Evolutionary conservation across 2,329 filamentous ascomycete species (phyloP), one percentile per base, ranked within the genome.

Genomic region (Beauveria rudraprayagi): DNA sequence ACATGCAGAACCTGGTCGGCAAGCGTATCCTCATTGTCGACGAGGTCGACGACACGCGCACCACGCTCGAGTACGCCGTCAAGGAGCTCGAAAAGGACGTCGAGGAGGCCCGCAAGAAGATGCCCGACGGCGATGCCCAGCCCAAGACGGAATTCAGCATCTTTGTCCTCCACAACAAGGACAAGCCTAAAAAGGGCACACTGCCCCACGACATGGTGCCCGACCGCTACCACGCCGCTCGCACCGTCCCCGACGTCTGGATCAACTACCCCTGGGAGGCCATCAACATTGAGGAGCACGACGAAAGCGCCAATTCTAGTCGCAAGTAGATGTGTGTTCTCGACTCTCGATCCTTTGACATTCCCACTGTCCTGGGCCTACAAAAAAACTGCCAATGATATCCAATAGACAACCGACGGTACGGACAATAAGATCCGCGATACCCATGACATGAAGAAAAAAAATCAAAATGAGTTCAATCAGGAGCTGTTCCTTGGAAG

Each of bases 241-340:
- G 88, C 71, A 97, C 93, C 6, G 90, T 95, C 37, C 84, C 83
- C n/a, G 93, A 99, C 76, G 88, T 92, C 66, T 99, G 94, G 94
- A 97, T 97, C 73, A 95, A 91, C 82, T 99, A 99, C 77, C 94
- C 94, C 17, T 99, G 94, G 94, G 94, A 97, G 79, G 94, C 94
- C 48, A 88, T 77, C 40, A 90, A 97, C 72, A 97, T 97, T 71
- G 91, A 96, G 30, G 90, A 92, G 81, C 93, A 97, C 73, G 93
- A 97, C 76, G 19, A 19, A 3, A 56, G 53, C 53, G 37, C 60
- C 26, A 37, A 46, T 40, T 17, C 56, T 37, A 40, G 56, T 19
- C 40, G 47, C 44, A 50, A 58, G 46, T 60, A 60, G 40, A 53
- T 24, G 10, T 28, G 16, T 5, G 37, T 19, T 11, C 5, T 9